phyloP scores from a whole-genome alignment of 2,329 filamentous ascomycete species.

The Allantophomopsis cytisporea region DNA sequence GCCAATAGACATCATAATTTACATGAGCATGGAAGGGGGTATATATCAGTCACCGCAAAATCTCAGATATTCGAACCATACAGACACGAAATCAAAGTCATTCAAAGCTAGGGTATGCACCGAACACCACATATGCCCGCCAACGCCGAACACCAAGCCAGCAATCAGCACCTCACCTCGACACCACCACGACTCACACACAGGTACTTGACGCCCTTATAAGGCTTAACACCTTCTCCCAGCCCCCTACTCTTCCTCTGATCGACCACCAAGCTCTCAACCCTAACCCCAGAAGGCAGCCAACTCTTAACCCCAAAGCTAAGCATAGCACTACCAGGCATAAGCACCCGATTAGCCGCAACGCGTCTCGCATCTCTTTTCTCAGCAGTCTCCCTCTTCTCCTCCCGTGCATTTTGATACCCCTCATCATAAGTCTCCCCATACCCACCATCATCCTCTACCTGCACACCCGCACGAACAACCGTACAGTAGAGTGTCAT shows the following conservation, averaged over 20 bases:
- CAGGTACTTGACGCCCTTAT: constrained; percentile 96
- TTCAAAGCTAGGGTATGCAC: too few species aligned
- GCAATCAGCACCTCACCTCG: constrained; percentile 39
- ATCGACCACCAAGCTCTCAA: constrained; percentile 55
- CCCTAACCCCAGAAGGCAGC: constrained; percentile 52
- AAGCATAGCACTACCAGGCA: constrained; percentile 66
- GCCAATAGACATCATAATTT: too few species aligned
- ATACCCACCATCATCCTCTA: constrained; percentile 30
- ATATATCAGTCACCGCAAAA: too few species aligned
- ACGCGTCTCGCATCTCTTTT: constrained; percentile 38
- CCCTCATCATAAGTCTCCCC: constrained; percentile 32
- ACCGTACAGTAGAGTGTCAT: constrained; percentile 73
- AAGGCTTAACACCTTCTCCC: constrained; percentile 80
- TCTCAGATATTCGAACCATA: too few species aligned
- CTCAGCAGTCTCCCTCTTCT: constrained; percentile 18
- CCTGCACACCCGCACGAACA: constrained; percentile 43
- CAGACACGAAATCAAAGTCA: too few species aligned
- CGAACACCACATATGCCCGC: too few species aligned
- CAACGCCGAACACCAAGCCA: too few species aligned
- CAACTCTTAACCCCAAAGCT: constrained; percentile 60
- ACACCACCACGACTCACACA: constrained; percentile 57
- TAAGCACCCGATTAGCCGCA: constrained; percentile 60
- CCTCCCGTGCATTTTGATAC: constrained; percentile 34
- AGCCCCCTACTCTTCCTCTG: constrained; percentile 74
- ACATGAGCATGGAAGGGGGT: too few species aligned